These are phyloP conservation scores for Schizosaccharomyces octosporus DNA, from an alignment of 805 yeast genomes.

Conservation along the genomic window DNA sequence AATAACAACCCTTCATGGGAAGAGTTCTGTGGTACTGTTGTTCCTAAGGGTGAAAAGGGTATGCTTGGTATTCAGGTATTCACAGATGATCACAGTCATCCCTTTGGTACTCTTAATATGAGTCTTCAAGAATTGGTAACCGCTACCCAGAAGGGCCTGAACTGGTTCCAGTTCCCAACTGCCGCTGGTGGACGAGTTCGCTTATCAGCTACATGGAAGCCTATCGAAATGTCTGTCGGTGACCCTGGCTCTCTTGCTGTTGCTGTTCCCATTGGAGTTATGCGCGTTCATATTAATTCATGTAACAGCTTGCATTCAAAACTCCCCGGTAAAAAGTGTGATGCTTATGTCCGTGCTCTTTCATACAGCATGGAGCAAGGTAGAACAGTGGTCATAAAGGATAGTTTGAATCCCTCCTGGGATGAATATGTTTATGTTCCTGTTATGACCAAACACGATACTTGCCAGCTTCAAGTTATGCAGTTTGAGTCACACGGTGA, in stretches of 20 bases:
- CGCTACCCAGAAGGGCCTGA: constrained; percentile 50
- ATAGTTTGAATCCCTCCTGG: constrained; percentile 60
- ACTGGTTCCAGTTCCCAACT: constrained; percentile 47
- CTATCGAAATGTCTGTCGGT: constrained; percentile 42
- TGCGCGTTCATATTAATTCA: constrained; percentile 40
- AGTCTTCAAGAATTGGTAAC: constrained; percentile 38
- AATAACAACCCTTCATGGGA: constrained; percentile 46
- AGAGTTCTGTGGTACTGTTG: constrained; percentile 37
- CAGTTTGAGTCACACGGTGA: neutral
- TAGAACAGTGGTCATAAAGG: constrained; percentile 45
- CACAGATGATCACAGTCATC: constrained; percentile 19
- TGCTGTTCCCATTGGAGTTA: constrained; percentile 83
- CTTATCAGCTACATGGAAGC: constrained; percentile 57
- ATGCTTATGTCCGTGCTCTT: constrained; percentile 67
- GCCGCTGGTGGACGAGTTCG: constrained; percentile 45
- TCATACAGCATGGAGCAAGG: constrained; percentile 54
- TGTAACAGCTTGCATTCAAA: constrained; percentile 61
- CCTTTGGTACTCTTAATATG: constrained; percentile 30
- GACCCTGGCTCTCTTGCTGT: constrained; percentile 56
- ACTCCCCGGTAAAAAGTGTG: constrained; percentile 47
- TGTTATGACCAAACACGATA: constrained; percentile 20
- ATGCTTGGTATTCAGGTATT: constrained; percentile 35
- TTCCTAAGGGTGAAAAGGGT: constrained; percentile 46
- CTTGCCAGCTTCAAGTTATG: neutral
- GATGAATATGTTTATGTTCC: constrained; percentile 64